A percentile compares a stretch with the other conserved stretches of the same genome.
phyloP scores from a whole-genome alignment of 768 basidiomycete species.

The Holtermanniella nyarrowii region DNA sequence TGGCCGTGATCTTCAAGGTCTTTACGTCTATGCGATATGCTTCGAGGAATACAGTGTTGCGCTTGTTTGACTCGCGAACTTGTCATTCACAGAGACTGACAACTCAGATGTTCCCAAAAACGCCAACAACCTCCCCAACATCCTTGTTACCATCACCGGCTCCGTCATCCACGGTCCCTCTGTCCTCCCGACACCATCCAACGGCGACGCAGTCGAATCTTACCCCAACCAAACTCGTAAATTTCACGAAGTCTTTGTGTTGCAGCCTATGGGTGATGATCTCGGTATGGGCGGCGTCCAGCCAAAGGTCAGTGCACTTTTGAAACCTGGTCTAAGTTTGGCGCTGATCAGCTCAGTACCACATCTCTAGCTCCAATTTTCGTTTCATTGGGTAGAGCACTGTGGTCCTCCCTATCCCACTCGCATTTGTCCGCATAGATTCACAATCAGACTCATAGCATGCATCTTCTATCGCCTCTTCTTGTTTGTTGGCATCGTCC shows the following conservation, averaged over 20 bases:
- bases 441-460: too few species aligned
- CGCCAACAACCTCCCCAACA: slow-evolving; percentile 16
- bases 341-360: slow-evolving; percentile 20
- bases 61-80: too few species aligned
- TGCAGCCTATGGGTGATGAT: slow-evolving; percentile 25
- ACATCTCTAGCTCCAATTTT: slow-evolving; percentile 31
- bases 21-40: too few species aligned
- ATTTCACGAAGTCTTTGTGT: slow-evolving; percentile 35
- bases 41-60: too few species aligned
- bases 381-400: slow-evolving; percentile 25
- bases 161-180: slow-evolving; percentile 30
- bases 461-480: neutral
- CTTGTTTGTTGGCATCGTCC: neutral
- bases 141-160: slow-evolving; percentile 31
- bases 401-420: too few species aligned
- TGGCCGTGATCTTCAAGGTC: too few species aligned
- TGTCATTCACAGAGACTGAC: too few species aligned
- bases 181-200: slow-evolving; percentile 7
- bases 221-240: slow-evolving; percentile 19
- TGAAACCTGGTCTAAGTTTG: neutral
- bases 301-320: slow-evolving; percentile 20
- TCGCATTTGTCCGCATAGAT: too few species aligned
- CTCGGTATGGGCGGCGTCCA: slow-evolving; percentile 20
- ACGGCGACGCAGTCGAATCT: slow-evolving; percentile 1
- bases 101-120: neutral